Base-by-base conservation (phyloP, 2,329 filamentous ascomycete genomes). In the Diaporthe capsici region DNA sequence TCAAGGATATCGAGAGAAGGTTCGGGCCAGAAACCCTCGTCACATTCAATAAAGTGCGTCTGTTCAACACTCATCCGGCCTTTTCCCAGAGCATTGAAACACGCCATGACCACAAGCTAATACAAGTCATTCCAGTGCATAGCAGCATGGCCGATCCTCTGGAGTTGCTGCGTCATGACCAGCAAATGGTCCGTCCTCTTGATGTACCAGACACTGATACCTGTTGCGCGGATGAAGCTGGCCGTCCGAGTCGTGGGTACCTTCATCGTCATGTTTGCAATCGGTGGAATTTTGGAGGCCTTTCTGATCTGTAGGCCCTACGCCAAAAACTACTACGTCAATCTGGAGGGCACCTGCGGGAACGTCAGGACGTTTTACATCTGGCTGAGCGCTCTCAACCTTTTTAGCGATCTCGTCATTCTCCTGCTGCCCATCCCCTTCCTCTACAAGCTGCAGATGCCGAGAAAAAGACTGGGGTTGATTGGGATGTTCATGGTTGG, bases 401-500 rank as follows among this genome's bases (percentile, higher is more conserved):
- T 65, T 1, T 65, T 65, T 2, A 65, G 39, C 42, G 67, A 71
- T 25, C 37, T 71, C 12, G 49, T 71, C 22, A 71, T 71, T 8
- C 37, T 71, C 13, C 31, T 71, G 4, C 34, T 71, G 51, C 67
- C 67, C n/a, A 25, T 71, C 3, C 67, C 67, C 37, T 55, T 71
- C 15, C 34, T 71, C 22, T 57, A 42, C 34, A 71, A 71, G 39
- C 51, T 71, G 34, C 67, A 71, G 34, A 71, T 71, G 67, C 67
- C 44, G 67, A 39, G 25, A 22, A 71, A 57, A 37, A 71, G 53
- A 31, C 15, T 71, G 37, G 67, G 67, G 1, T 20, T 71, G 67
- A 71, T 55, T 12, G 12, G 67, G n/a, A 71, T 71, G 49, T 71
- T 71, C 25, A 57, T 71, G 51, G 34, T 71, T 20, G 67, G 67